A percentile compares a stretch with the other conserved stretches of the same genome.
Conservation (phyloP, 352 stramenopile species). For the Pythium oligandrum region DNA sequence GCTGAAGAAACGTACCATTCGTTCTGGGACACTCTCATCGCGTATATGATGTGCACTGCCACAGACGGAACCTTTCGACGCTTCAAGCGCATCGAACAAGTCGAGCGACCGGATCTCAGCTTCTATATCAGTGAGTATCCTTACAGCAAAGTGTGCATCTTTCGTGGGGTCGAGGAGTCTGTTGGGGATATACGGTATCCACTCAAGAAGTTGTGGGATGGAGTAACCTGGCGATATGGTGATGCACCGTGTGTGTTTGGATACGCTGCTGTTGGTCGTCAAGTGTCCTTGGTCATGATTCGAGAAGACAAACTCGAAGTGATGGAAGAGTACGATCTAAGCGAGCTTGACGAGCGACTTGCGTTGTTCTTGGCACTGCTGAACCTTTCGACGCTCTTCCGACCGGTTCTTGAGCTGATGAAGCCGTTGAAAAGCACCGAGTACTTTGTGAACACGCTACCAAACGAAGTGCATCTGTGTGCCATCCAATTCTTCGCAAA, state of each 20-base stretch:
- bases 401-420: no score
- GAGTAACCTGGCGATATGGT: slow-evolving; percentile 21
- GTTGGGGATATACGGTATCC: slow-evolving; percentile 7
- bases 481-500: no score
- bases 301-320: slow-evolving; percentile 16
- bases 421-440: no score
- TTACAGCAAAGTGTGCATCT: slow-evolving; percentile 10
- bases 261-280: slow-evolving; percentile 20
- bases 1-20: slow-evolving; percentile 13
- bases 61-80: slow-evolving; percentile 5
- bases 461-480: no score
- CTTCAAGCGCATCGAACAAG: slow-evolving; percentile 2
- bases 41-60: background rate
- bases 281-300: slow-evolving; percentile 19
- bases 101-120: slow-evolving; percentile 10
- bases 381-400: no score
- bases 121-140: slow-evolving; percentile 2
- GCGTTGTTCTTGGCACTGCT: slow-evolving; percentile 20
- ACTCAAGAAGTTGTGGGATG: slow-evolving; percentile 17
- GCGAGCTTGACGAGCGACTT: slow-evolving; percentile 11
- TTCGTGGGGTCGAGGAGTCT: slow-evolving; percentile 11
- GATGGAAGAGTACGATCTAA: slow-evolving; percentile 20
- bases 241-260: slow-evolving; percentile 21
- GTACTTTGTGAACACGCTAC: no score
- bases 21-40: slow-evolving; percentile 11